A percentile compares a stretch with the other conserved stretches of the same genome.
phyloP scores from a whole-genome alignment of 2,329 filamentous ascomycete species.

The Xylariomycetidae sp. region DNA sequence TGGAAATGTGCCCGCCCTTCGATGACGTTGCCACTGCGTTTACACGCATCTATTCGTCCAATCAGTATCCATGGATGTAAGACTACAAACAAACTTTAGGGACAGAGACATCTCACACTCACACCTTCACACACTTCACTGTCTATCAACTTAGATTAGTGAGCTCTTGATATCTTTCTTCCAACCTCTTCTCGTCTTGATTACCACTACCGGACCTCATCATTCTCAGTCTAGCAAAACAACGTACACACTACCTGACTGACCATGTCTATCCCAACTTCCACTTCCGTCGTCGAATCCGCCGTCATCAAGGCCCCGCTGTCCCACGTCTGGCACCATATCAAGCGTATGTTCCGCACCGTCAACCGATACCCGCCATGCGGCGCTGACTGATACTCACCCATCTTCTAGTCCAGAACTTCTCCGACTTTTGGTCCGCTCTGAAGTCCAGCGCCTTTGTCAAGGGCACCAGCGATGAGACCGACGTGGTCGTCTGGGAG shows the following conservation, averaged over 20 bases:
- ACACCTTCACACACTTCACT: neutral
- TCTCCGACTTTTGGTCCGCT: constrained; percentile 62
- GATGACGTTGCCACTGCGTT: constrained; percentile 20
- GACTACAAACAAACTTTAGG: no score
- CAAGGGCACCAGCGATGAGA: constrained; percentile 59
- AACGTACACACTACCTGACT: neutral
- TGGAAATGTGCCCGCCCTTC: constrained; percentile 11
- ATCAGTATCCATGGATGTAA: no score
- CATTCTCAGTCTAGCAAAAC: no score
- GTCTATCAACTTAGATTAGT: no score
- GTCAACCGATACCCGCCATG: neutral
- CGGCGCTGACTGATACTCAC: neutral
- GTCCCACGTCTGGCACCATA: constrained; percentile 65
- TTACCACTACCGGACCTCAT: no score
- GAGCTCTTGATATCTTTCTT: no score
- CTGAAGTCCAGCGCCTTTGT: constrained; percentile 58
- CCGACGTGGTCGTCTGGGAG: constrained; percentile 64
- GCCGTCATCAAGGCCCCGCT: constrained; percentile 65
- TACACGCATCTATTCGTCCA: constrained; percentile 15
- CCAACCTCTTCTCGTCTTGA: no score
- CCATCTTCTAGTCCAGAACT: constrained; percentile 48
- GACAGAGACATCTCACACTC: neutral
- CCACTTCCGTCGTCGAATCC: constrained; percentile 61
- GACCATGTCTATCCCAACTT: constrained; percentile 55
- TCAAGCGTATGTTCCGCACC: constrained; percentile 49